Conservation (phyloP, 805 yeast genomes). For the Ogataea nakhonphanomensis region DNA sequence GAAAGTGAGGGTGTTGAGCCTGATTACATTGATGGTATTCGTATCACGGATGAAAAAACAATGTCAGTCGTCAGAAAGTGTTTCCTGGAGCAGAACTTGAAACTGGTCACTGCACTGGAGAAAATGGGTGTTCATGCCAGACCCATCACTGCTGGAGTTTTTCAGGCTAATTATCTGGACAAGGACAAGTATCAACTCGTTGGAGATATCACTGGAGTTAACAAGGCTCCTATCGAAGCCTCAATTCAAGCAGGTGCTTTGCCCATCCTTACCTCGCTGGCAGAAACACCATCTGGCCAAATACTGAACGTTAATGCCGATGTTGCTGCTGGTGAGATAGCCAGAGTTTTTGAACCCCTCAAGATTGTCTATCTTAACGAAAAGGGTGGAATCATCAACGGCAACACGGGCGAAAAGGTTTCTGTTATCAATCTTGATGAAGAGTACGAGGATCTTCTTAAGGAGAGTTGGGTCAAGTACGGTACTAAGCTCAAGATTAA, state of each 20-base stretch:
- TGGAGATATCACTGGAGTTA: conserved; percentile 83
- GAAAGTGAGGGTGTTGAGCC: conserved; percentile 96
- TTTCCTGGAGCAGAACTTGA: conserved; percentile 91
- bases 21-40: conserved; percentile 91
- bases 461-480: conserved; percentile 96
- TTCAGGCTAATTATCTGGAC: conserved; percentile 88
- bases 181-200: conserved; percentile 88
- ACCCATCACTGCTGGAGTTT: conserved; percentile 97
- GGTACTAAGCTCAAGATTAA: conserved; percentile 97
- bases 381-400: conserved; percentile 95
- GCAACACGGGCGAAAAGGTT: conserved; percentile 85
- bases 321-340: conserved; percentile 97
- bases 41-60: conserved; percentile 91
- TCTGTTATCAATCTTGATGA: conserved; percentile 91
- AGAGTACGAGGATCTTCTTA: conserved; percentile 86
- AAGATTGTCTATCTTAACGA: conserved; percentile 95
- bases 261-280: conserved; percentile 93
- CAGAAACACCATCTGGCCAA: conserved; percentile 96
- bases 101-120: conserved; percentile 93
- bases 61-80: conserved; percentile 96
- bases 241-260: conserved; percentile 94
- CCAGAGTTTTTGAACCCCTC: conserved; percentile 93
- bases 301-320: conserved; percentile 97
- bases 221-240: conserved; percentile 88
- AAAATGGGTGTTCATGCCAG: conserved; percentile 96